Evolutionary conservation across 768 basidiomycete species (phyloP).

Genomic region (Russula ochroleuca): DNA sequence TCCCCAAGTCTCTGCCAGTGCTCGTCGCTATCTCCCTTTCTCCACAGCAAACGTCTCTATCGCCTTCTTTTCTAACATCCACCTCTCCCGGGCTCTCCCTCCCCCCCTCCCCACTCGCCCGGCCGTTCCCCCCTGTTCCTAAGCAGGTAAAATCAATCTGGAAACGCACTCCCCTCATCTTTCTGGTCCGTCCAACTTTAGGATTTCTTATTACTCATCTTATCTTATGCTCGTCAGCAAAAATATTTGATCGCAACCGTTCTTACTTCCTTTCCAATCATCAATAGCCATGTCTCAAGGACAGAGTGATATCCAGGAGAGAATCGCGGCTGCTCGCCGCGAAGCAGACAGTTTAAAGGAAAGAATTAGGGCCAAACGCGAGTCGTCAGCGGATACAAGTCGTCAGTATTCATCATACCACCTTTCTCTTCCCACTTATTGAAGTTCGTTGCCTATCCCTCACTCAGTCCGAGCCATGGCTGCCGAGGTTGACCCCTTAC

Average conservation of each 20-base stretch:
- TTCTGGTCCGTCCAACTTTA: conserved; percentile 5
- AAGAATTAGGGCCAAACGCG: conserved; percentile 94
- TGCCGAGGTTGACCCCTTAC: conserved; percentile 90
- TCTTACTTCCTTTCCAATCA: conserved; percentile 1
- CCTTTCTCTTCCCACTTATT: conserved; percentile 22
- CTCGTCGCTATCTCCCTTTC: conserved; percentile 22
- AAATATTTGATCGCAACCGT: conserved; percentile 6
- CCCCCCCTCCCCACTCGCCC: background rate
- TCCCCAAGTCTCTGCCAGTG: conserved; percentile 8
- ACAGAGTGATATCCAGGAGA: conserved; percentile 81
- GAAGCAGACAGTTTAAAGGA: conserved; percentile 98
- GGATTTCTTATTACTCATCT: conserved; percentile 9
- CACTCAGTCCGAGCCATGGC: conserved; percentile 97
- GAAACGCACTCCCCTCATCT: conserved; percentile 11
- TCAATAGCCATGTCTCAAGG: conserved; percentile 63
- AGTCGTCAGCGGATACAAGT: conserved; percentile 97
- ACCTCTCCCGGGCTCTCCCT: background rate
- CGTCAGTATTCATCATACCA: conserved; percentile 47
- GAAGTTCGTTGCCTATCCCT: conserved; percentile 16
- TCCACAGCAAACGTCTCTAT: background rate
- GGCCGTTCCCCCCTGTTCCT: background rate
- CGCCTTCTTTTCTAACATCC: conserved; percentile 4
- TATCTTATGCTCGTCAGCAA: background rate
- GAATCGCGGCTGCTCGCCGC: conserved; percentile 93
- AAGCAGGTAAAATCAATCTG: conserved; percentile 14